A percentile compares a stretch with the other conserved stretches of the same genome.
Conservation (phyloP, 306 rosid species). For the Castanopsis chinensis region DNA sequence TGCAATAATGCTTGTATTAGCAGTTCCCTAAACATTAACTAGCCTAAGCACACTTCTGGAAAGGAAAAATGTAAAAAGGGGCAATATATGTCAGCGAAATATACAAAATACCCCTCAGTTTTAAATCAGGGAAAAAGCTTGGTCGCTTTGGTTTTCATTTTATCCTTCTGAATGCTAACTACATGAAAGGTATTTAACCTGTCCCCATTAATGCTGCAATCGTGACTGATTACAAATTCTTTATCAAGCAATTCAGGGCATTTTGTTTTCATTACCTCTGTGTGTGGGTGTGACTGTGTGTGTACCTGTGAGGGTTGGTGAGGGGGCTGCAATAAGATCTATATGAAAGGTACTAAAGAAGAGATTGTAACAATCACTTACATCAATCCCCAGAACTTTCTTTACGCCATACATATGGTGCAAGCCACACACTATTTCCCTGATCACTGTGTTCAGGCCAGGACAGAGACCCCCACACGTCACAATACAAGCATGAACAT, state of each 20-base stretch:
- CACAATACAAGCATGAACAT: conserved; percentile 87
- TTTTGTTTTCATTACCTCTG: not conserved
- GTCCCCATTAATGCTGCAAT: not conserved
- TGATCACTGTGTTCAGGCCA: conserved; percentile 96
- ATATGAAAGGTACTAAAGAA: not conserved
- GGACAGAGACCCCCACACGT: conserved; percentile 99
- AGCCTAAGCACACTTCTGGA: not conserved
- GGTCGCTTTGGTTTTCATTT: not conserved
- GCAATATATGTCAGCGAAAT: not conserved
- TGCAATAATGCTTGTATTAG: not conserved
- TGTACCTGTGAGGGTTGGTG: not conserved
- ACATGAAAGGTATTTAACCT: not conserved
- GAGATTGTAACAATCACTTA: conserved; percentile 30
- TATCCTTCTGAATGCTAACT: not conserved
- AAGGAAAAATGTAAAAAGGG: not conserved
- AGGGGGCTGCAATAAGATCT: not conserved
- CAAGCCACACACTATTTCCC: conserved; percentile 86
- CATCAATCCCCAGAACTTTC: conserved; percentile 76
- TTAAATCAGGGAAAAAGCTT: not conserved
- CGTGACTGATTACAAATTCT: not conserved
- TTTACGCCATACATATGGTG: conserved; percentile 89
- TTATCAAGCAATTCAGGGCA: not conserved
- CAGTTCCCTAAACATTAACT: not conserved
- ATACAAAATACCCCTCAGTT: not conserved
- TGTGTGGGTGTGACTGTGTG: too few relatives aligned